phyloP scores from a whole-genome alignment of 2,329 filamentous ascomycete genomes.

The Juglanconis juglandina region DNA sequence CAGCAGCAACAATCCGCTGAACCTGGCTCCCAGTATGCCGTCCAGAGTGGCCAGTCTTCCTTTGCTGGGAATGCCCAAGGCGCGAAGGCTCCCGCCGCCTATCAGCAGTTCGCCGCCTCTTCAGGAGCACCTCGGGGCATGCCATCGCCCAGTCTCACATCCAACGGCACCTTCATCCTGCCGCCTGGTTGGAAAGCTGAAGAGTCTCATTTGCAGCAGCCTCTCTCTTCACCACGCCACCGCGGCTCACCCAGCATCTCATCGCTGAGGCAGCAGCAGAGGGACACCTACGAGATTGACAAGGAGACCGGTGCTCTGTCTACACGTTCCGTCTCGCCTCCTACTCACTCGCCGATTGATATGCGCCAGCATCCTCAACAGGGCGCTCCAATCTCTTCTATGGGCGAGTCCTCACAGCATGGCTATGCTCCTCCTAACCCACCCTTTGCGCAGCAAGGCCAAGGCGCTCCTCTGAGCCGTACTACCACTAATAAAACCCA shows the following conservation, averaged over 20 bases:
- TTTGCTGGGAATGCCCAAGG: background rate
- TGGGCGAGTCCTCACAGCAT: slow-evolving; percentile 10
- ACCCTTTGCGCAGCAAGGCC: slow-evolving; percentile 18
- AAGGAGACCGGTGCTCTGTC: slow-evolving; percentile 46
- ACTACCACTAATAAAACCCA: slow-evolving; percentile 21
- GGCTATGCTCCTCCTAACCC: slow-evolving; percentile 21
- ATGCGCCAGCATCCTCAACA: slow-evolving; percentile 16
- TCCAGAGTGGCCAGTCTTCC: background rate
- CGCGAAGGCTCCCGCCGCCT: slow-evolving; percentile 11
- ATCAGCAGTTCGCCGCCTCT: slow-evolving; percentile 13
- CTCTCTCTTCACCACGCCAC: slow-evolving; percentile 39
- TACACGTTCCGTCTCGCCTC: slow-evolving; percentile 16
- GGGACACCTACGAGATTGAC: slow-evolving; percentile 39
- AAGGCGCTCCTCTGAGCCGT: slow-evolving; percentile 7
- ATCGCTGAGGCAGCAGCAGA: slow-evolving; percentile 23
- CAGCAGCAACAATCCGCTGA: background rate
- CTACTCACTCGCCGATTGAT: slow-evolving; percentile 18
- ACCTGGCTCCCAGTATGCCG: slow-evolving; percentile 1
- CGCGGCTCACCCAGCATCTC: slow-evolving; percentile 30
- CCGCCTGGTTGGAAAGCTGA: slow-evolving; percentile 50
- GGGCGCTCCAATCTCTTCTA: slow-evolving; percentile 3
- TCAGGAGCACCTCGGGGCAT: slow-evolving; percentile 23
- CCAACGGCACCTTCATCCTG: slow-evolving; percentile 36
- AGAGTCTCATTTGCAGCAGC: slow-evolving; percentile 52
- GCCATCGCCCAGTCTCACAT: slow-evolving; percentile 15